Evolutionary conservation across 2,329 filamentous ascomycete genomes (phyloP), one percentile per base, ranked within the genome.

Genomic region (Fusarium albidum): DNA sequence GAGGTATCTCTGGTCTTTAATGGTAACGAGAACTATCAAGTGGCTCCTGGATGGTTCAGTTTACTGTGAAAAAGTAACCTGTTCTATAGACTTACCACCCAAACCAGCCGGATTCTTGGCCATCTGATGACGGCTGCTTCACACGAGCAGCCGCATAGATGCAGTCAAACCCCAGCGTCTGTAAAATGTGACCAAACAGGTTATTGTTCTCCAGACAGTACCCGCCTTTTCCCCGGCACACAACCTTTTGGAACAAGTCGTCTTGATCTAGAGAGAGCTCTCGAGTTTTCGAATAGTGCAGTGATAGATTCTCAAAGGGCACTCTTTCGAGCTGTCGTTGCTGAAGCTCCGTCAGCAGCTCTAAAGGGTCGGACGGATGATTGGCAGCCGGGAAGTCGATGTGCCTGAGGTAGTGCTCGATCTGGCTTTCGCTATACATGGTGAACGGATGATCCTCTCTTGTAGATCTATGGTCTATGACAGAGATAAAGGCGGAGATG

Each of bases 201-300:
- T 54, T 47, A 14, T 57, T 57, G 32, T 50, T 55, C 21, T 57
- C 54, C 4, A 57, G 9, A 9, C 54, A 57, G 33, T 57, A 57
- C 13, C 54, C 50, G 18, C 54, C 54, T 21, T 38, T 49, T 2
- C 37, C 31, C 11, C 28, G 42, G 13, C 15, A 11, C 2, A 50
- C 38, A 14, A 57, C 44, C 9, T 57, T 55, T 7, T 37, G n/a
- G 6, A 57, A 55, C 7, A 55, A 12, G n/a, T 47, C 41, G 11
- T 35, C 11, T 4, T 29, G 33, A 9, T 51, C 38, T 12, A 57
- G 14, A 4, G 51, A 46, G 2, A 57, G 34, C 13, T 29, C 14
- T 5, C n/a, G 45, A 11, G 39, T 32, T 6, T 21, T 29, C 18
- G 54, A 57, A 21, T 57, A 57, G n/a, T 55, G 54, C 1, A 57